Evolutionary conservation across 805 yeast genomes (phyloP).

Genomic region (Saccharomyces eubayanus): DNA sequence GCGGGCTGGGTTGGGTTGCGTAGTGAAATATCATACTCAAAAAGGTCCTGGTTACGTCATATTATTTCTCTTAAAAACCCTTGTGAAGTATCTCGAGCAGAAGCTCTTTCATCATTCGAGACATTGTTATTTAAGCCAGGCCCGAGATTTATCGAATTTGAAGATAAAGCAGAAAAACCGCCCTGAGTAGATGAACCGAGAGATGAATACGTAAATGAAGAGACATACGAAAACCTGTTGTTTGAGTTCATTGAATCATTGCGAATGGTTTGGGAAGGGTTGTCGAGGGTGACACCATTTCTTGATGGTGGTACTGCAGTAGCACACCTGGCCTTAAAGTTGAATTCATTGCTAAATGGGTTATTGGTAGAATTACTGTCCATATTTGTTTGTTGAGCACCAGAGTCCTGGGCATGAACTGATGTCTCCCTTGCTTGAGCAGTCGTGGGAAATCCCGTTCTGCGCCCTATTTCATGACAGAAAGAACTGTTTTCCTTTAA

Average conservation of each 20-base stretch:
- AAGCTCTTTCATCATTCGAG: neutral
- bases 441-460: constrained; percentile 9
- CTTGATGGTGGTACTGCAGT: constrained; percentile 21
- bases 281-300: constrained; percentile 4
- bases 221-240: constrained; percentile 12
- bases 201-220: constrained; percentile 14
- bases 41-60: neutral
- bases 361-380: constrained; percentile 2
- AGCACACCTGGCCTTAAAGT: constrained; percentile 15
- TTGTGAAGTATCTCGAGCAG: constrained; percentile 4
- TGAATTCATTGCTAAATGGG: constrained; percentile 24
- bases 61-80: constrained; percentile 21
- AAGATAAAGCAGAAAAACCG: constrained; percentile 13
- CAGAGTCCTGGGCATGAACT: constrained; percentile 3
- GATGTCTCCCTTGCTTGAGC: constrained; percentile 1
- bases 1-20: neutral
- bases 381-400: neutral
- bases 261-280: neutral
- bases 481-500: constrained; percentile 2
- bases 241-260: neutral
- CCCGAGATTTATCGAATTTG: constrained; percentile 11
- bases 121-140: neutral
- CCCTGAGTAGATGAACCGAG: constrained; percentile 12
- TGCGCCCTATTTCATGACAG: constrained; percentile 18
- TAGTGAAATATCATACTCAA: neutral